phyloP scores from a whole-genome alignment of 108 stramenopile genomes.

The Conticribra weissflogii region DNA sequence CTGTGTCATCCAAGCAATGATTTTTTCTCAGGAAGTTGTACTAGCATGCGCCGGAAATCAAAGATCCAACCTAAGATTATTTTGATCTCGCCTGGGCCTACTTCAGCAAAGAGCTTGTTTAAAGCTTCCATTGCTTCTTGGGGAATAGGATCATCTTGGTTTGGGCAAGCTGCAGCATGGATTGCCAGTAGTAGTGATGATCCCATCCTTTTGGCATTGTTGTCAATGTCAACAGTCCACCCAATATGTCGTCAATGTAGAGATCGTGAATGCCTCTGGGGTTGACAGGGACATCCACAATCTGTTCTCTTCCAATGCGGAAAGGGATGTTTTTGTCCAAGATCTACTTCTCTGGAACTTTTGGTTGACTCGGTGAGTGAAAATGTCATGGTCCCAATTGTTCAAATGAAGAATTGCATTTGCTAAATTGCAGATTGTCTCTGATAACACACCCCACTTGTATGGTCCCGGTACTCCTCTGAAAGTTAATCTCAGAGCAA shows the following conservation, averaged over 20 bases:
- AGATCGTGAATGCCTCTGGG: slow-evolving; percentile 5
- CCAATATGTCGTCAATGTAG: slow-evolving; percentile 12
- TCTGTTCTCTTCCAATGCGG: slow-evolving; percentile 1
- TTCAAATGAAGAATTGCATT: not conserved
- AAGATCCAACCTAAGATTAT: slow-evolving; percentile 16
- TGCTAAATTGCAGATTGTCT: slow-evolving; percentile 15
- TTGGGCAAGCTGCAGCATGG: not conserved
- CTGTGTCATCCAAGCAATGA: slow-evolving; percentile 1
- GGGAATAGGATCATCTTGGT: slow-evolving; percentile 12
- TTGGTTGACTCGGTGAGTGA: slow-evolving; percentile 1
- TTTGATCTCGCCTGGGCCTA: slow-evolving; percentile 5
- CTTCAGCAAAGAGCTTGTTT: slow-evolving; percentile 7
- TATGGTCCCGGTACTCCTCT: slow-evolving; percentile 26
- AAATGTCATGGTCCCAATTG: slow-evolving; percentile 9
- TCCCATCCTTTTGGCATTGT: not conserved
- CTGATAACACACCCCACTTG: slow-evolving; percentile 16
- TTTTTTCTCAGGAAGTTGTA: slow-evolving; percentile 15
- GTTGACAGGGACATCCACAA: slow-evolving; percentile 9
- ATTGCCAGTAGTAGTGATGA: slow-evolving; percentile 4
- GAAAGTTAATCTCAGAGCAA: slow-evolving; percentile 11
- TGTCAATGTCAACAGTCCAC: not conserved
- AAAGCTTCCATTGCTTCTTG: slow-evolving; percentile 13
- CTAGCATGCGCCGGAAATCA: not conserved
- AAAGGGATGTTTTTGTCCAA: slow-evolving; percentile 4
- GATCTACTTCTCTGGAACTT: not conserved